A percentile compares a stretch with the other conserved stretches of the same genome.
Conservation (phyloP, 2,329 filamentous ascomycete species). For the Pseudovirgaria hyperparasitica region DNA sequence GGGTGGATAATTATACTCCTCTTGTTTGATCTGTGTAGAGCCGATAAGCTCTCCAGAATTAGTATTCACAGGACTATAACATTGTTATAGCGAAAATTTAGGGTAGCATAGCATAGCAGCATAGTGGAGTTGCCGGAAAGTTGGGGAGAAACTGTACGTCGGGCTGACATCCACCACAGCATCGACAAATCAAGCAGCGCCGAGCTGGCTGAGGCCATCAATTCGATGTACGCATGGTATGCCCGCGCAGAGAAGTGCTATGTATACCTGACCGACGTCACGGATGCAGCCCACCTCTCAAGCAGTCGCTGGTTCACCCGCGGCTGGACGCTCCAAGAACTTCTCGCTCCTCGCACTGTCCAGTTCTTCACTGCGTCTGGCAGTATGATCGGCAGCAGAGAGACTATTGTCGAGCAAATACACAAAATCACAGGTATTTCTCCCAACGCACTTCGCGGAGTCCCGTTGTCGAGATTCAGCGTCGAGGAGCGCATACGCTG, state of each 20-base stretch:
- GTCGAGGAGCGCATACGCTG: conserved; percentile 10
- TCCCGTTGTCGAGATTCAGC: conserved; percentile 3
- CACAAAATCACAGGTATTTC: conserved; percentile 6
- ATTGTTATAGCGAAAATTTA: too few species aligned
- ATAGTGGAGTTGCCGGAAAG: too few species aligned
- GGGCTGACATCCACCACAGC: conserved; percentile 4
- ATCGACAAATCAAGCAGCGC: conserved; percentile 3
- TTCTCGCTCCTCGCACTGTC: conserved; percentile 8
- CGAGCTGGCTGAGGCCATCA: neutral
- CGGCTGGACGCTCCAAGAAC: conserved; percentile 8
- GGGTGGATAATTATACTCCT: too few species aligned
- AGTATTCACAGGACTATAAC: too few species aligned
- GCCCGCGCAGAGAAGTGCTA: too few species aligned
- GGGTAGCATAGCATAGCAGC: too few species aligned
- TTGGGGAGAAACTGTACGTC: too few species aligned
- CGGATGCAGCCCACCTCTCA: neutral
- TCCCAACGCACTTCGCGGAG: conserved; percentile 4
- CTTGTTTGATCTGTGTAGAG: too few species aligned
- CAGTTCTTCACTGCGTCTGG: conserved; percentile 9
- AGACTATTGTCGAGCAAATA: conserved; percentile 6
- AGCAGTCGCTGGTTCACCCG: conserved; percentile 3
- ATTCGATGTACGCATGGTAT: neutral
- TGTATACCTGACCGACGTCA: too few species aligned
- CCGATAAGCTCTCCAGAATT: too few species aligned
- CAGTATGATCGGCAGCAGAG: conserved; percentile 5